Conservation (phyloP, 306 rosid species). For the Ceratonia siliqua region DNA sequence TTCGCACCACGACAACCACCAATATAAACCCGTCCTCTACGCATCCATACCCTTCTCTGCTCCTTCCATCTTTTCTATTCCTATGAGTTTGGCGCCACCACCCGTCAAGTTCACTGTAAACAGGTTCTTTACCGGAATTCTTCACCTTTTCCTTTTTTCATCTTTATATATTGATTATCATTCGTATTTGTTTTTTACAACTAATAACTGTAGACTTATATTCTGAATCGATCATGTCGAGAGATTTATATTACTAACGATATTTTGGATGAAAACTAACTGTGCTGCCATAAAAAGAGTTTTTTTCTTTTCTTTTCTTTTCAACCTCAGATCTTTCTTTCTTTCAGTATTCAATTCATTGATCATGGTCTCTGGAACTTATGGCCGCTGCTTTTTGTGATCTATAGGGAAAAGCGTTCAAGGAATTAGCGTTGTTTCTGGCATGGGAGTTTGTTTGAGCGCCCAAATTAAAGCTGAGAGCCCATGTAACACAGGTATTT, state of each 20-base stretch:
- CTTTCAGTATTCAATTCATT: background rate
- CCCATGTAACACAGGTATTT: conserved; percentile 38
- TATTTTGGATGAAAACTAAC: background rate
- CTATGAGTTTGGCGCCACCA: background rate
- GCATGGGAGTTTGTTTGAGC: conserved; percentile 62
- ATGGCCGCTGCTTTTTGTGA: conserved; percentile 26
- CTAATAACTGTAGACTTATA: too few relatives aligned
- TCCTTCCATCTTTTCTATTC: background rate
- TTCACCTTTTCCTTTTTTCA: background rate
- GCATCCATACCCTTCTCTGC: background rate
- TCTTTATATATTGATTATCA: too few relatives aligned
- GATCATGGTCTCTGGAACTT: conserved; percentile 20
- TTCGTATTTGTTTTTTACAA: too few relatives aligned
- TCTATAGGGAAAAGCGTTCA: conserved; percentile 38
- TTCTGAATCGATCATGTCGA: too few relatives aligned
- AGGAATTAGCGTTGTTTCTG: conserved; percentile 32
- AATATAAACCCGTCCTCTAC: background rate
- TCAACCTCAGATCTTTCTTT: background rate
- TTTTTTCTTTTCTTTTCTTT: background rate
- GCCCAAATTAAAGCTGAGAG: conserved; percentile 38
- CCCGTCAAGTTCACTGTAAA: conserved; percentile 5
- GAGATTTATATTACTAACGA: too few relatives aligned
- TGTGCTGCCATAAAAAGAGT: background rate
- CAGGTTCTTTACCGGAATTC: conserved; percentile 8
- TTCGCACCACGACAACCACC: background rate